Evolutionary conservation across 495 filamentous ascomycete species (phyloP).

Genomic region (Trichocladium antarcticum): DNA sequence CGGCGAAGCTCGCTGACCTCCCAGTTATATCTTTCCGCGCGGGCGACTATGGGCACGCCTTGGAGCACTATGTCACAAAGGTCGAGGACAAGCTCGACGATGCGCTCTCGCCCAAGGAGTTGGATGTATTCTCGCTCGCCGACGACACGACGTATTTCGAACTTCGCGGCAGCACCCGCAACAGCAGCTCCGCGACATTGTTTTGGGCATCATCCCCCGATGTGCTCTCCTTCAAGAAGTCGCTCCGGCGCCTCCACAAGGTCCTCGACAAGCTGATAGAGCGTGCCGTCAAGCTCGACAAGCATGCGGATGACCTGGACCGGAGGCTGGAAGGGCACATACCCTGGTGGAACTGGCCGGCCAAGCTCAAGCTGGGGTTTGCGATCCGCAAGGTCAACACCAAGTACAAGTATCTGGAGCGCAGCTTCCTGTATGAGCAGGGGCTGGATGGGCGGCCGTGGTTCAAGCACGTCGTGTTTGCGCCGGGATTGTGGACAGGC

Average conservation of each 20-base stretch:
- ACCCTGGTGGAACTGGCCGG: conserved; percentile 74
- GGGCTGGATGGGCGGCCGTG: conserved; percentile 77
- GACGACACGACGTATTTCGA: conserved; percentile 37
- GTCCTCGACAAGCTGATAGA: conserved; percentile 43
- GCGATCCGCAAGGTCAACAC: conserved; percentile 55
- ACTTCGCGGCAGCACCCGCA: conserved; percentile 43
- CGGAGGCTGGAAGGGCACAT: conserved; percentile 54
- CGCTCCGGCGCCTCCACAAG: conserved; percentile 34
- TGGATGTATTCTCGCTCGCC: conserved; percentile 21
- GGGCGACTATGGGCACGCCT: conserved; percentile 55
- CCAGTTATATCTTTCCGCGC: conserved; percentile 69
- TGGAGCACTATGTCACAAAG: conserved; percentile 53
- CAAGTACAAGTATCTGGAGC: conserved; percentile 69
- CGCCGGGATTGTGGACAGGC: conserved; percentile 78
- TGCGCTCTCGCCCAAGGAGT: conserved; percentile 9
- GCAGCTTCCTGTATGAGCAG: conserved; percentile 62
- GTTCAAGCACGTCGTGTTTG: conserved; percentile 91
- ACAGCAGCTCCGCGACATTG: conserved; percentile 25
- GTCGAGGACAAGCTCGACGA: conserved; percentile 50
- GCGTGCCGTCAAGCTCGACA: conserved; percentile 48
- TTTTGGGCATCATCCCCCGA: conserved; percentile 31
- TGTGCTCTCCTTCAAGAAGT: conserved; percentile 36
- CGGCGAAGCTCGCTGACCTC: conserved; percentile 70
- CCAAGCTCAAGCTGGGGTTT: conserved; percentile 50
- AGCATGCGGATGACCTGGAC: conserved; percentile 51